Evolutionary conservation across 2,329 filamentous ascomycete species (phyloP).

Genomic region (Ophiosphaerella narmari): DNA sequence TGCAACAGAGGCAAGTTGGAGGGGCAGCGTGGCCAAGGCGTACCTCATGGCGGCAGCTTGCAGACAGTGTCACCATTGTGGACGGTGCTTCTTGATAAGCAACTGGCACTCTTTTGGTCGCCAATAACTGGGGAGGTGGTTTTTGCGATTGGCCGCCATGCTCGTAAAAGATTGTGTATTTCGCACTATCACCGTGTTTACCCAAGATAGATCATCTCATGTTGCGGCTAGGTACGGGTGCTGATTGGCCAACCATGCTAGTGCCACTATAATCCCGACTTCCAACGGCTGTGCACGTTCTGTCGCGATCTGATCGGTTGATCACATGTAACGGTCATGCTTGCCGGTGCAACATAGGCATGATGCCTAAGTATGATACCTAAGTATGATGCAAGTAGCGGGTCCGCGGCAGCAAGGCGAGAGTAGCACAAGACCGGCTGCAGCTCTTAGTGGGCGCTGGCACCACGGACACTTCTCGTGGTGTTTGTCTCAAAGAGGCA

Average conservation of each 20-base stretch:
- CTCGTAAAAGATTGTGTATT: background rate
- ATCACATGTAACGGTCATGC: slow-evolving; percentile 1
- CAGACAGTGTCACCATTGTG: background rate
- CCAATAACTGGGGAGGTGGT: too few relatives aligned
- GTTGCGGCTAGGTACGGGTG: slow-evolving; percentile 12
- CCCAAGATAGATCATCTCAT: slow-evolving; percentile 12
- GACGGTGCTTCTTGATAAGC: background rate
- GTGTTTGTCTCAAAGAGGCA: background rate
- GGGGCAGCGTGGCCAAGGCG: background rate
- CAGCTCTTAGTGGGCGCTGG: background rate
- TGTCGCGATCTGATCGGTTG: slow-evolving; percentile 1
- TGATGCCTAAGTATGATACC: too few relatives aligned
- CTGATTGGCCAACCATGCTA: slow-evolving; percentile 14
- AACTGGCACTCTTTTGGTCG: background rate
- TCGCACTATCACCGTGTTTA: slow-evolving; percentile 11
- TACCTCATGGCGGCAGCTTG: background rate
- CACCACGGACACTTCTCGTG: background rate
- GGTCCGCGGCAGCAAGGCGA: background rate
- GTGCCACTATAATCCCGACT: background rate
- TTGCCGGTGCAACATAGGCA: slow-evolving; percentile 4
- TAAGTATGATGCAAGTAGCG: slow-evolving; percentile 4
- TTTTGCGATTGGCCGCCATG: background rate
- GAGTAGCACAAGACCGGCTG: background rate
- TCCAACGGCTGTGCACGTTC: too few relatives aligned
- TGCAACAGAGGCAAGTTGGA: slow-evolving; percentile 3